Evolutionary conservation across 2,329 filamentous ascomycete genomes (phyloP).

Genomic region (Fusarium longipes): DNA sequence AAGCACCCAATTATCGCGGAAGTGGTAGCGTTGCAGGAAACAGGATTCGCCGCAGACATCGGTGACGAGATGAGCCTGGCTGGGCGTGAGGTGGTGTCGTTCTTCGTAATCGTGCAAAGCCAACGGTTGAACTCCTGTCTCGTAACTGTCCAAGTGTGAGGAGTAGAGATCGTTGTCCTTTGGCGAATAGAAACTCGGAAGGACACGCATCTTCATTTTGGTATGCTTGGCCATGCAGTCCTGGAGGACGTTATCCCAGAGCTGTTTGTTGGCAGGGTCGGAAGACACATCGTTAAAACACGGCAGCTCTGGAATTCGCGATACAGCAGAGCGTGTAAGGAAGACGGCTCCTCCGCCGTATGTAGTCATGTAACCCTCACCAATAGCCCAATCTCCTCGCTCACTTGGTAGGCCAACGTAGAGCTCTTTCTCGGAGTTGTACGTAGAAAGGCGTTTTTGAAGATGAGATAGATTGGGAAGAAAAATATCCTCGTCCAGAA

Average conservation of each 20-base stretch:
- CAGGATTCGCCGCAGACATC: slow-evolving; percentile 59
- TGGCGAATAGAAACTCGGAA: slow-evolving; percentile 58
- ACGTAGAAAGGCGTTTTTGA: slow-evolving; percentile 52
- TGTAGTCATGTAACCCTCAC: slow-evolving; percentile 53
- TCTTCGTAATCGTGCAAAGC: slow-evolving; percentile 55
- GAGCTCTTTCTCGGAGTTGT: slow-evolving; percentile 49
- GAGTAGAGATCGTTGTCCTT: slow-evolving; percentile 48
- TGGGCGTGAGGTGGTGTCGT: slow-evolving; percentile 55
- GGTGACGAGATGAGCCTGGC: slow-evolving; percentile 56
- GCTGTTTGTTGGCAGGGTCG: slow-evolving; percentile 37
- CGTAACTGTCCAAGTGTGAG: slow-evolving; percentile 49
- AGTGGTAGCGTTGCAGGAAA: slow-evolving; percentile 60
- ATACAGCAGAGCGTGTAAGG: slow-evolving; percentile 52
- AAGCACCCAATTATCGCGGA: slow-evolving; percentile 60
- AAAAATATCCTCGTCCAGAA: slow-evolving; percentile 61
- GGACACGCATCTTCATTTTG: slow-evolving; percentile 53
- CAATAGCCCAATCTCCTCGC: slow-evolving; percentile 55
- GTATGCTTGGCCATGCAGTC: slow-evolving; percentile 54
- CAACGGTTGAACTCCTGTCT: slow-evolving; percentile 56
- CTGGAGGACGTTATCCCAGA: slow-evolving; percentile 58
- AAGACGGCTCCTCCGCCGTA: slow-evolving; percentile 60
- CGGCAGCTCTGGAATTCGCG: slow-evolving; percentile 50
- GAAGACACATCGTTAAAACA: slow-evolving; percentile 49
- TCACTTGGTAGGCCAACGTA: slow-evolving; percentile 60
- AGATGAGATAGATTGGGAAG: slow-evolving; percentile 57